Conservation (phyloP, 75 land plant species). For the Selaginella tamariscina region DNA sequence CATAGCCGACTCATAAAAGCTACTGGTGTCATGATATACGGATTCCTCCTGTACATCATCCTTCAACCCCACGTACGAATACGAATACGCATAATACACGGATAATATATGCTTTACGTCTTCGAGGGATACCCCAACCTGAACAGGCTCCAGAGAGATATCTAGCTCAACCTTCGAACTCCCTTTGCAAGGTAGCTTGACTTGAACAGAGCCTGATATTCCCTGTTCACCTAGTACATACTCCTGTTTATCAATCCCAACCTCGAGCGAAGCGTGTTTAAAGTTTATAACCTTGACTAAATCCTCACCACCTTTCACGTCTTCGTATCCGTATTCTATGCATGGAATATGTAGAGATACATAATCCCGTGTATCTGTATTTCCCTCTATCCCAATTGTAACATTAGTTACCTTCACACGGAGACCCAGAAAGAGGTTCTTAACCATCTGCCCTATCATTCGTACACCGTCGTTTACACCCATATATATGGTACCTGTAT, state of each 20-base stretch:
- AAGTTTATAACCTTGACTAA: conserved; percentile 56
- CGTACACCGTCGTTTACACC: conserved; percentile 85
- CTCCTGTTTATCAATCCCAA: conserved; percentile 25
- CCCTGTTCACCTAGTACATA: conserved; percentile 16
- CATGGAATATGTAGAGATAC: conserved; percentile 32
- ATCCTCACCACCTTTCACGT: conserved; percentile 14
- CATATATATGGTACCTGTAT: conserved; percentile 16
- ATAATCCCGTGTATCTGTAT: not conserved
- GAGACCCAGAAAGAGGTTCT: conserved; percentile 63
- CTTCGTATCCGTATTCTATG: conserved; percentile 50
- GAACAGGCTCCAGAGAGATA: conserved; percentile 41
- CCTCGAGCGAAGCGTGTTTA: conserved; percentile 48
- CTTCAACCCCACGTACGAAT: not conserved
- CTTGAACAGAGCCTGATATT: conserved; percentile 53
- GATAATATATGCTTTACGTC: conserved; percentile 42
- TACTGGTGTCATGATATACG: not conserved
- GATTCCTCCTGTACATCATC: not conserved
- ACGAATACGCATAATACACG: conserved; percentile 27
- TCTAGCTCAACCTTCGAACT: conserved; percentile 58
- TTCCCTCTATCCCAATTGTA: conserved; percentile 3
- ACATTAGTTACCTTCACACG: conserved; percentile 34
- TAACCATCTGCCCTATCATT: conserved; percentile 62
- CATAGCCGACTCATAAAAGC: not conserved
- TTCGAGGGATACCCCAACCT: conserved; percentile 38
- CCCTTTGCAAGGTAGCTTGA: conserved; percentile 64